Evolutionary conservation across 2,329 filamentous ascomycete genomes (phyloP), one percentile per base, ranked within the genome.

Genomic region (Trichoderma sp.): DNA sequence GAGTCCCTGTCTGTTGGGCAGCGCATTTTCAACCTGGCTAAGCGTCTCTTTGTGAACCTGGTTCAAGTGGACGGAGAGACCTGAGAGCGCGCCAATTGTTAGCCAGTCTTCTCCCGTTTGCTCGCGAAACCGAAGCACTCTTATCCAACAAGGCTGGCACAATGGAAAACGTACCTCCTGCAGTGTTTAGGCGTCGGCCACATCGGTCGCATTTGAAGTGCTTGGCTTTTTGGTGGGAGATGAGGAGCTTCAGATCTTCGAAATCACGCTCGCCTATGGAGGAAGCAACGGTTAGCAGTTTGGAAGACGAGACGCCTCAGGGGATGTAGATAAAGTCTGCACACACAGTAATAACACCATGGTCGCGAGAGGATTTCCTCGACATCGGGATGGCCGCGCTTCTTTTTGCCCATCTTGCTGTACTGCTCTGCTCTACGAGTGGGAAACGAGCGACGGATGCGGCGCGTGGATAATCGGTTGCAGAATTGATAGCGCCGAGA

Each of bases 171-270:
- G 79, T 82, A 97, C 94, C 96, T 88, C 96, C 96, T 56, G 95
- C 95, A 1, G 96, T 99, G 80, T 97, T 98, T 71, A 99, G 84
- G 76, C 95, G 88, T 75, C 96, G 90, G 68, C 91, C 91, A 81
- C 96, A 99, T 84, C 92, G 86, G 77, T 97, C 93, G 84, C 96
- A 99, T 83, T 97, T 98, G 87, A 97, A 98, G 82, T 99, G 96
- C 83, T 98, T 98, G n/a, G 95, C 95, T 81, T 98, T 98, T 80
- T 98, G 96, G 82, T 99, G 96, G 72, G 93, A 95, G 77, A 97
- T 97, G 75, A 99, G 90, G 76, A 98, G 94, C 86, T 97, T 98
- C 61, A 97, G 83, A 81, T 99, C 96, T 82, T 98, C 95, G 81
- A 98, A 99, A 83, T 98, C 95, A 84, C 95, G 93, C 83, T 99